Conservation (phyloP, 2,329 filamentous ascomycete species). For the Colletotrichum destructivum region DNA sequence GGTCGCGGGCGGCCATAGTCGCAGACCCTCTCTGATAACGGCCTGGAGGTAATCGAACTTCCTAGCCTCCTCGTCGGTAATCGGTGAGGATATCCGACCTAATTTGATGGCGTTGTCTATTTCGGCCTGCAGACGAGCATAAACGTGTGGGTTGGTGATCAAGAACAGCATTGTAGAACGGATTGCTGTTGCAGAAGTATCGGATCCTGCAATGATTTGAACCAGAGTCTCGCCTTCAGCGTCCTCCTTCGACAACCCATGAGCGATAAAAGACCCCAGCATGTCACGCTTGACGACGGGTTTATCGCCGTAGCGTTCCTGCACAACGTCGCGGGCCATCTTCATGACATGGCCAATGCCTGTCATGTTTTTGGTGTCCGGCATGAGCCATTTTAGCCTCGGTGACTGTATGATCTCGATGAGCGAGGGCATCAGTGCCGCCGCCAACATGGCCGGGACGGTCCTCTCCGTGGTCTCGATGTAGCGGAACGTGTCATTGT, state of each 20-base stretch:
- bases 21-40: slow-evolving; percentile 64
- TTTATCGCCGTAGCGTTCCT: slow-evolving; percentile 49
- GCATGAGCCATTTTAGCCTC: slow-evolving; percentile 55
- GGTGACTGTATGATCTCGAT: slow-evolving; percentile 57
- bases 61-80: slow-evolving; percentile 52
- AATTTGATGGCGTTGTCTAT: slow-evolving; percentile 52
- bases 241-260: slow-evolving; percentile 53
- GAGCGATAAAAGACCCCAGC: slow-evolving; percentile 54
- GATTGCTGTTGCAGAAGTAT: slow-evolving; percentile 70
- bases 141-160: slow-evolving; percentile 63
- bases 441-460: slow-evolving; percentile 59
- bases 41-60: slow-evolving; percentile 62
- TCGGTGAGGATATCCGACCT: slow-evolving; percentile 47
- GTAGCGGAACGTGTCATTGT: slow-evolving; percentile 63
- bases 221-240: slow-evolving; percentile 58
- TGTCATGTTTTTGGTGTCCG: slow-evolving; percentile 46
- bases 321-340: slow-evolving; percentile 47
- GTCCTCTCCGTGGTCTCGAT: slow-evolving; percentile 58
- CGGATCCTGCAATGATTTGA: slow-evolving; percentile 66
- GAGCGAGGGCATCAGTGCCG: slow-evolving; percentile 60
- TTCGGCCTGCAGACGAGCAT: slow-evolving; percentile 61
- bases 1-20: slow-evolving; percentile 54
- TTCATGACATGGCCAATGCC: slow-evolving; percentile 55
- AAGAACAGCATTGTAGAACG: slow-evolving; percentile 68
- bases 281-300: slow-evolving; percentile 51